Percentiles rank a stretch among this genome's conserved stretches.
Conservation (phyloP, 345 rosid species). For the Brassica carinata region DNA sequence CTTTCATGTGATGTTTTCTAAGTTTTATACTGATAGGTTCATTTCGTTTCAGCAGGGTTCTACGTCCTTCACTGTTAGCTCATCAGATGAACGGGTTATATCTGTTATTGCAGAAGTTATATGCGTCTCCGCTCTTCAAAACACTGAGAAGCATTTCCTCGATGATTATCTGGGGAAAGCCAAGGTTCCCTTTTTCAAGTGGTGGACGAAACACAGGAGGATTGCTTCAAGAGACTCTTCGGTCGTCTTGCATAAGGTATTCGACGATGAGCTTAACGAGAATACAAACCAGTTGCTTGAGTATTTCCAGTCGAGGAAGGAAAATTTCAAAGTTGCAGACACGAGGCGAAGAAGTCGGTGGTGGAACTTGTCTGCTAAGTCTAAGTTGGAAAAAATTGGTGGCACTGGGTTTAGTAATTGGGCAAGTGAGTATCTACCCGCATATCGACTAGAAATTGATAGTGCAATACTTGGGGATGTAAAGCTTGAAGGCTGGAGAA, state of each 20-base stretch:
- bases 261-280: conserved; percentile 65
- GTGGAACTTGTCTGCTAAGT: conserved; percentile 56
- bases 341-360: conserved; percentile 44
- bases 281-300: conserved; percentile 58
- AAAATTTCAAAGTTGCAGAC: conserved; percentile 32
- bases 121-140: conserved; percentile 63
- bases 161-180: conserved; percentile 43
- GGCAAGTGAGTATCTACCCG: conserved; percentile 71
- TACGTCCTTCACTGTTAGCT: conserved; percentile 57
- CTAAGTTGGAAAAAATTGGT: conserved; percentile 69
- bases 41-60: conserved; percentile 75
- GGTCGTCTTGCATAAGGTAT: conserved; percentile 52
- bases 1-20: conserved; percentile 40
- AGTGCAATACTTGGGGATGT: conserved; percentile 50
- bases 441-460: conserved; percentile 68
- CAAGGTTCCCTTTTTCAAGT: conserved; percentile 42
- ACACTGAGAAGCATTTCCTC: conserved; percentile 57
- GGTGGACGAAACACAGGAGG: conserved; percentile 51
- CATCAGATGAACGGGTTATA: conserved; percentile 62
- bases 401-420: conserved; percentile 75
- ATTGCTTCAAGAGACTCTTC: conserved; percentile 66
- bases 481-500: conserved; percentile 82
- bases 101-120: conserved; percentile 78
- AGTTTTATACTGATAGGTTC: conserved; percentile 58
- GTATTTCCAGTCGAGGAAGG: conserved; percentile 50